These are phyloP conservation scores for Podila minutissima DNA, from an alignment of 192 early-diverging fungal genomes.

Conservation along the genomic window DNA sequence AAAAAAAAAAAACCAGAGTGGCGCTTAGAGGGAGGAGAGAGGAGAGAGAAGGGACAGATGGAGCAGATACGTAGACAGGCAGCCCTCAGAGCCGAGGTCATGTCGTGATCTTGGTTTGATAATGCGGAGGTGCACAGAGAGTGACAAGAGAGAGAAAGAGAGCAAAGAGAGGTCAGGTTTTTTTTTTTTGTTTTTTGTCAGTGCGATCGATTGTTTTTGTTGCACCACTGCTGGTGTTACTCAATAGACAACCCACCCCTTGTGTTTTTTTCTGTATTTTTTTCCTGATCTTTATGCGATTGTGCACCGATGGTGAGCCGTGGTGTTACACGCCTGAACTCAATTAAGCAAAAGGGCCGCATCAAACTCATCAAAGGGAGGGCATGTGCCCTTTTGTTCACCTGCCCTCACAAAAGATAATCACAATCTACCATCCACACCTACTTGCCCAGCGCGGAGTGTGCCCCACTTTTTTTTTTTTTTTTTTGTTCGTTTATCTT, in stretches of 20 bases:
- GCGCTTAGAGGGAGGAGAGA: no score
- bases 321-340: not conserved
- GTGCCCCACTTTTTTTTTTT: not conserved
- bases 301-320: constrained; percentile 3
- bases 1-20: no score
- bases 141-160: constrained; percentile 3
- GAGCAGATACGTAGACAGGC: no score
- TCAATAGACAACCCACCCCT: no score
- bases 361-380: not conserved
- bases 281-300: not conserved
- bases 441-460: not conserved
- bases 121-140: not conserved
- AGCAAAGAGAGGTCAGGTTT: not conserved
- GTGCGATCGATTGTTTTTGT: no score
- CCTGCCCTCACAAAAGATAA: not conserved
- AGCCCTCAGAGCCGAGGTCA: no score
- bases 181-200: constrained; percentile 1
- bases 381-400: no score
- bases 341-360: not conserved
- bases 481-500: no score
- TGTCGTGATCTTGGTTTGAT: no score
- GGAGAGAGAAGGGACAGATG: no score
- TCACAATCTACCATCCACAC: not conserved
- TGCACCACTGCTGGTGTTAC: no score
- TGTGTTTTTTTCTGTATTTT: not conserved